Base-by-base conservation (phyloP, 2,329 filamentous ascomycete species). In the Herpotrichia juniperi region DNA sequence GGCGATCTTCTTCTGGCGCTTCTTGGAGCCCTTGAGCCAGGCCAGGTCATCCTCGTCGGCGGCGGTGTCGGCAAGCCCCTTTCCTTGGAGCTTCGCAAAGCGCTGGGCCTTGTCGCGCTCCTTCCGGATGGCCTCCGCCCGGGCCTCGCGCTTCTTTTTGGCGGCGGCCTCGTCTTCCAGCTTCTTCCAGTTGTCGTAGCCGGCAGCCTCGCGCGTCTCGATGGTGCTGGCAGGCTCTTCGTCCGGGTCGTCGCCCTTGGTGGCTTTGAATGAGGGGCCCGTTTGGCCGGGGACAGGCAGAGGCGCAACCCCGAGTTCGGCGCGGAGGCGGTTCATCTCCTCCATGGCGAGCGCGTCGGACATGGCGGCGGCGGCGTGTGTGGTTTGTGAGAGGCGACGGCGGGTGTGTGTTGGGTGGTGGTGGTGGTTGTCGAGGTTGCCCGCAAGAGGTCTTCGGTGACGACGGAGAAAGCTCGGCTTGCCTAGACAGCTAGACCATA, bases 261-360 rank as follows among this genome's bases (percentile, higher is more conserved):
- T 55, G 53, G 76, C 59, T 56, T 80, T 87, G 75, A 88, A 88
- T 19, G 79, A 72, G 2, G 84, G 85, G 48, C 83, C 84, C 68
- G 76, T 74, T 52, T 81, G 82, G 60, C 90, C 90, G 22, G 93
- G 90, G 10, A 96, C 90, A 21, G 92, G 91, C 67, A 97, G 79
- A 22, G 92, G 93, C 70, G 93, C 91, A 80, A 97, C 86, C 68
- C 93, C 93, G 78, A 97, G 86, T 44, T 91, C 91, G 64, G 88
- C 82, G 66, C 93, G 91, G 68, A 97, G 88, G 70, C 93, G 90
- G 79, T 97, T 97, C 61, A 91, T 91, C 81, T 97, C 92, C 75
- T 96, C 90, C 69, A 97, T 93, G 48, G 67, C 69, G 42, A 74
- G 63, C 46, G 71, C 64, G 62, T 73, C 66, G 16, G 67, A 59